Base-by-base conservation (phyloP, 495 filamentous ascomycete species). In the Trichoderma asperelloides region DNA sequence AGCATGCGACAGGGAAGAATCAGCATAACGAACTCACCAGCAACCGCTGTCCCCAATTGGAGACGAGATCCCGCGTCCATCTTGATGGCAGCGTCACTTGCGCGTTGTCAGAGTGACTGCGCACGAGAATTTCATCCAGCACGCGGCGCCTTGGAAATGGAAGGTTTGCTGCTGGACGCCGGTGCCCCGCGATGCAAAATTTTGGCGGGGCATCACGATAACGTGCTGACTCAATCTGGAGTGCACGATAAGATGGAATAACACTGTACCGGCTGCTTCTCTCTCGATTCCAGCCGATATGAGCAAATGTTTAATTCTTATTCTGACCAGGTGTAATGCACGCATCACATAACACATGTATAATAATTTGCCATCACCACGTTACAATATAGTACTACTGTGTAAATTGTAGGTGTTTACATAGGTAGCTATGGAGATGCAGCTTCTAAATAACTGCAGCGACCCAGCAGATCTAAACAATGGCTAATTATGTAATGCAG, bases 181-280 rank as follows among this genome's bases (percentile, higher is more conserved):
- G 27, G 55, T 60, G 55, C 55, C 55, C 55, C 55, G 55, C 55
- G 55, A 60, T 60, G 55, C 55, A 60, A 37, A 60, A 60, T 60
- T 60, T 60, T 60, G 55, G 55, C 55, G 55, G 55, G 55, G 55
- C 55, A 60, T 60, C 55, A 30, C 55, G 55, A 60, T 60, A 60
- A 60, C 16, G 11, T 57, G 49, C 49, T 57, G 49, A 57, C n/a
- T 57, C 49, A 57, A 47, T 47, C n/a, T 15, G 43, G 43, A 47
- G 15, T 16, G 43, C 43, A 47, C 43, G 43, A 37, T 37, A 37
- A 37, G 2, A 37, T 37, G 33, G 33, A 37, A 37, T 0, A 0
- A 37, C 33, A 37, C 33, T 37, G 33, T 37, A 37, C 33, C 0
- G 5, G 33, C 33, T 37, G 33, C 0, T 37, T 0, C 5, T 37